phyloP scores from a whole-genome alignment of 2,329 filamentous ascomycete genomes.

The Blastomyces parvus region DNA sequence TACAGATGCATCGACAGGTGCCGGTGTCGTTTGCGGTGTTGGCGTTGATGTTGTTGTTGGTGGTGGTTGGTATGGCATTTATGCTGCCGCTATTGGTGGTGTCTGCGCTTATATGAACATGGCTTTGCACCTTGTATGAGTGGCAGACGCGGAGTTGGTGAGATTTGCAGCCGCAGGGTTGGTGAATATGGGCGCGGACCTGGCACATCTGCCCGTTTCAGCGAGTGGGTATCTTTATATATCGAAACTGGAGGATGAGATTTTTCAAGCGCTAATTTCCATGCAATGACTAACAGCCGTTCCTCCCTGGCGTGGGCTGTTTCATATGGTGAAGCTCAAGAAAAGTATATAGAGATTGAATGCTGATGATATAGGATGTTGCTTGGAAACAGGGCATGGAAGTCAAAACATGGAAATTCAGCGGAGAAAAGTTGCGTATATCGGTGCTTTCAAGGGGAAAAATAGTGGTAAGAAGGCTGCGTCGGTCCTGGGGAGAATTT shows the following conservation, averaged over 20 bases:
- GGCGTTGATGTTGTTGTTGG: conserved; percentile 7
- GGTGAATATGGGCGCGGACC: conserved; percentile 15
- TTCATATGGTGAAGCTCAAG: neutral
- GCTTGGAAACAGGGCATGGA: neutral
- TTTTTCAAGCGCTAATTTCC: neutral
- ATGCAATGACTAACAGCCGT: neutral
- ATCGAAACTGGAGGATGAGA: too few relatives aligned
- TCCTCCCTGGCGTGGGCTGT: neutral
- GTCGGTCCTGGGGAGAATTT: too few relatives aligned
- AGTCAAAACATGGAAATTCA: neutral
- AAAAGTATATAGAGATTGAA: neutral
- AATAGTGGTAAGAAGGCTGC: neutral
- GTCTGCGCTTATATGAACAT: neutral
- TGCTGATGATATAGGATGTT: neutral
- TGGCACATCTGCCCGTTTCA: conserved; percentile 13
- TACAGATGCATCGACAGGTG: neutral
- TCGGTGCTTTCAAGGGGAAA: neutral
- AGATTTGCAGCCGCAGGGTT: conserved; percentile 14
- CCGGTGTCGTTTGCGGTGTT: neutral
- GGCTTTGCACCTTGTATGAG: neutral
- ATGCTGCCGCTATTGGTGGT: conserved; percentile 3
- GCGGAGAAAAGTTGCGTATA: too few relatives aligned
- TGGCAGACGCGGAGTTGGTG: conserved; percentile 15
- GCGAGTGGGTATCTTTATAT: neutral
- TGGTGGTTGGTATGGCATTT: neutral